Evolutionary conservation across 179 eudicot genomes (phyloP), one percentile per base, ranked within the genome.

Genomic region (Spergularia azorica): DNA sequence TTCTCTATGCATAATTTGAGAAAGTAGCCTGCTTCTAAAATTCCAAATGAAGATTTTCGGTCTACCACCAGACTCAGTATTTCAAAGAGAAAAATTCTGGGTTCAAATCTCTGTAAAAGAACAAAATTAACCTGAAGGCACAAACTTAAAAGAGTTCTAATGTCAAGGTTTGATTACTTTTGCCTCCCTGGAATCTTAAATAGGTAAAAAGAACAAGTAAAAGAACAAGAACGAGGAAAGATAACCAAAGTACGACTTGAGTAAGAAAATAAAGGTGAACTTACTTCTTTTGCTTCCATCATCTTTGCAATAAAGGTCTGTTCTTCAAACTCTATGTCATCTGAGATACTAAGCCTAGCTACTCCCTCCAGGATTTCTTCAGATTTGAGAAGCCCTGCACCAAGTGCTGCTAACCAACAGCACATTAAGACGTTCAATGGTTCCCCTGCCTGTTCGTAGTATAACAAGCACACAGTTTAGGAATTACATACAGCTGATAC

Each of bases 391-490:
- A 95, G 85, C 51, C 97, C 98, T n/a, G 95, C 98, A 61, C 98
- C 98, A 69, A 95, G 84, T 56, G 98, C 97, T 26, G 97, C 98
- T 80, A 95, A 71, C 98, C 98, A 95, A 72, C 98, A 95, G 86
- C 96, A 91, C 26, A 88, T 54, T 58, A 95, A 81, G 63, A 95
- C 97, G 75, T 95, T 81, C 74, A 93, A 63, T 52, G 98, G 93
- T 55, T 95, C 93, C 58, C 95, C 97, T 79, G 88, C 78, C 93
- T 89, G 70, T 71, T 72, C 72, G 80, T 17, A 52, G 9, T 60
- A 73, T 54, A 67, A 55, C 63, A 56, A 15, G 21, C 5, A 51
- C 73, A 74, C 61, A 71, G 56, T 51, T 12, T 26, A 32, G 51
- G 6, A 70, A 15, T 56, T 46, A 67, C n/a, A 17, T 46, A 26